Percentiles rank a stretch among this genome's conserved stretches.
phyloP scores from a whole-genome alignment of 73 alveolate genomes.

The Tetrahymena elliotti region DNA sequence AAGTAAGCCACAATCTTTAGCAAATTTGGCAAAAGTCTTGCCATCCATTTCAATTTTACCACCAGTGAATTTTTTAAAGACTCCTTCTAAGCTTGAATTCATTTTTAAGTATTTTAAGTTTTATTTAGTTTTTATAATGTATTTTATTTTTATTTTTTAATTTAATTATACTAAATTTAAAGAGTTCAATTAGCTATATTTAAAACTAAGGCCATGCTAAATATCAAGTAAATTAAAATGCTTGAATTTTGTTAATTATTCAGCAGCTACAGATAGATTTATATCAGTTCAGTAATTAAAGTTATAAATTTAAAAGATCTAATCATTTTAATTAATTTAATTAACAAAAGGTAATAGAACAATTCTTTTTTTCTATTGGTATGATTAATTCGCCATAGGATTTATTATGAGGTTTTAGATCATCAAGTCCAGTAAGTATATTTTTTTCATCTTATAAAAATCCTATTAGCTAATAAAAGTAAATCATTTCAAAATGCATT shows the following conservation, averaged over 20 bases:
- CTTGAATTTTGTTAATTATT: background rate
- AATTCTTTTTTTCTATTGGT: background rate
- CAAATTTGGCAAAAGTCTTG: conserved; percentile 80
- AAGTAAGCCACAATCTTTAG: conserved; percentile 67
- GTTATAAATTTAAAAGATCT: background rate
- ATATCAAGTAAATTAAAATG: background rate
- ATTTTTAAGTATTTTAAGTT: background rate
- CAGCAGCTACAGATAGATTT: background rate
- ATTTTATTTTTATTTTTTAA: background rate
- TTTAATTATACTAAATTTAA: background rate
- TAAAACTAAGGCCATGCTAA: background rate
- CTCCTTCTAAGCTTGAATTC: conserved; percentile 3
- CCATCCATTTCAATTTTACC: conserved; percentile 74
- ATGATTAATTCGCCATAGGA: background rate
- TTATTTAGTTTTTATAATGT: background rate
- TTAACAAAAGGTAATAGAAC: background rate
- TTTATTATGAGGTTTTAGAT: background rate
- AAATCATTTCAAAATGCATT: too few species aligned
- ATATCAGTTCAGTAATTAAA: background rate
- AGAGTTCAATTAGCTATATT: background rate
- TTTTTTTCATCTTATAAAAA: too few species aligned
- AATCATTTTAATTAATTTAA: background rate
- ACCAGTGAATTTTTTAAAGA: conserved; percentile 16
- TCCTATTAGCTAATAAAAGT: background rate
- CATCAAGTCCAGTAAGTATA: background rate